phyloP scores from a whole-genome alignment of 495 filamentous ascomycete genomes.

The Penicillium argentinense region DNA sequence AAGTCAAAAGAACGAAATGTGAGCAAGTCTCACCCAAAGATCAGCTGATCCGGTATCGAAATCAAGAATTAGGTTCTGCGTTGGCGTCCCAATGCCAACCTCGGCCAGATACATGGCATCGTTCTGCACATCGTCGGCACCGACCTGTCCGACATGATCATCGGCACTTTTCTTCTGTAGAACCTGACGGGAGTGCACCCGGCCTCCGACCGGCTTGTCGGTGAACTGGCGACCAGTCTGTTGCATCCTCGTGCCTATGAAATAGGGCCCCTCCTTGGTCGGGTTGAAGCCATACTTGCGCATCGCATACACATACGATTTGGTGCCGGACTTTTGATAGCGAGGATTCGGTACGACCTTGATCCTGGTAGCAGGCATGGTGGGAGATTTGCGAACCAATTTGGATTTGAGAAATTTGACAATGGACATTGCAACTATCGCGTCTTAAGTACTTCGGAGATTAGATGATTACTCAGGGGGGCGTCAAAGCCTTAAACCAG shows the following conservation, averaged over 20 bases:
- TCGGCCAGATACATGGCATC: slow-evolving; percentile 69
- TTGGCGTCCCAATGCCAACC: slow-evolving; percentile 66
- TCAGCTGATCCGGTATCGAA: slow-evolving; percentile 79
- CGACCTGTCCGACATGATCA: slow-evolving; percentile 54
- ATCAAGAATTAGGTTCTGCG: slow-evolving; percentile 64
- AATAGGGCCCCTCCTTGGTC: slow-evolving; percentile 69
- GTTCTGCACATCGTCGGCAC: slow-evolving; percentile 72
- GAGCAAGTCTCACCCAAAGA: slow-evolving; percentile 73
- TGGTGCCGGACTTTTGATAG: slow-evolving; percentile 64
- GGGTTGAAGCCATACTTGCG: slow-evolving; percentile 71
- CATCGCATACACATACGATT: slow-evolving; percentile 70
- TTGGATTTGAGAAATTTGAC: slow-evolving; percentile 17
- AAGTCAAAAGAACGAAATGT: too few species aligned
- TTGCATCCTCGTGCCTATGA: slow-evolving; percentile 43
- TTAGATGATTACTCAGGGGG: too few species aligned
- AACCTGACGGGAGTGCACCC: slow-evolving; percentile 38
- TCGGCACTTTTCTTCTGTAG: slow-evolving; percentile 52
- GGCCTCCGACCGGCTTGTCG: slow-evolving; percentile 45
- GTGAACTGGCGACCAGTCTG: slow-evolving; percentile 46
- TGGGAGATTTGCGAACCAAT: slow-evolving; percentile 14
- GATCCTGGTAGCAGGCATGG: slow-evolving; percentile 41
- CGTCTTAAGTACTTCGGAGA: neutral
- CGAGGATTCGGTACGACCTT: slow-evolving; percentile 57
- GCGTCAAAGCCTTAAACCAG: too few species aligned
- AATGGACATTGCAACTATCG: slow-evolving; percentile 8